phyloP scores from a whole-genome alignment of 257 asterid species.

The Ballota nigra region DNA sequence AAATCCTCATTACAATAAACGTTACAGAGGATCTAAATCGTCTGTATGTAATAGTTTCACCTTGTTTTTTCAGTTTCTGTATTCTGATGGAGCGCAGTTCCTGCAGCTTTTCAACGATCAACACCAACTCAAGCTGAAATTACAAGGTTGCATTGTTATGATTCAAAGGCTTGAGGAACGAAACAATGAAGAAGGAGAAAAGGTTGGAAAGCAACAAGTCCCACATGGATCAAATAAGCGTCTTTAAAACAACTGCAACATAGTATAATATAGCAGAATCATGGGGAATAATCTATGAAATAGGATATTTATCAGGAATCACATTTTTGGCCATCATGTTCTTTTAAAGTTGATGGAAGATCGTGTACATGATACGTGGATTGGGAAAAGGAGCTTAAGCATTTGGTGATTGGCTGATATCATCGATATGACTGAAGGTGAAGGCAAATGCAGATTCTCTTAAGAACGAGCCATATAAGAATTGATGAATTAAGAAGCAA shows the following conservation, averaged over 20 bases:
- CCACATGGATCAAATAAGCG: slow-evolving; percentile 12
- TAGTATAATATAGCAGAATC: not conserved
- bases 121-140: slow-evolving; percentile 84
- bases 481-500: not conserved
- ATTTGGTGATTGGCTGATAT: not conserved
- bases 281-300: not conserved
- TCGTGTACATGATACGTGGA: not conserved
- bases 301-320: not conserved
- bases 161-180: slow-evolving; percentile 12
- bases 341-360: not conserved
- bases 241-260: slow-evolving; percentile 9
- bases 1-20: not conserved
- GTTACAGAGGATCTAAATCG: not conserved
- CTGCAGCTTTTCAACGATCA: slow-evolving; percentile 91
- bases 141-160: slow-evolving; percentile 12
- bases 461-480: not conserved
- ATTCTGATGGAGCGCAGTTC: slow-evolving; percentile 84
- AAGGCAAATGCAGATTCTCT: not conserved
- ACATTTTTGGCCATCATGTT: not conserved
- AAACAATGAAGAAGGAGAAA: not conserved
- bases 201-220: slow-evolving; percentile 6
- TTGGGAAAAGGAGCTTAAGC: not conserved
- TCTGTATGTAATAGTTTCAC: slow-evolving; percentile 26
- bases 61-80: slow-evolving; percentile 92
- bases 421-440: not conserved